phyloP scores from a whole-genome alignment of 768 basidiomycete genomes.

The Pisolithus marmoratus region DNA sequence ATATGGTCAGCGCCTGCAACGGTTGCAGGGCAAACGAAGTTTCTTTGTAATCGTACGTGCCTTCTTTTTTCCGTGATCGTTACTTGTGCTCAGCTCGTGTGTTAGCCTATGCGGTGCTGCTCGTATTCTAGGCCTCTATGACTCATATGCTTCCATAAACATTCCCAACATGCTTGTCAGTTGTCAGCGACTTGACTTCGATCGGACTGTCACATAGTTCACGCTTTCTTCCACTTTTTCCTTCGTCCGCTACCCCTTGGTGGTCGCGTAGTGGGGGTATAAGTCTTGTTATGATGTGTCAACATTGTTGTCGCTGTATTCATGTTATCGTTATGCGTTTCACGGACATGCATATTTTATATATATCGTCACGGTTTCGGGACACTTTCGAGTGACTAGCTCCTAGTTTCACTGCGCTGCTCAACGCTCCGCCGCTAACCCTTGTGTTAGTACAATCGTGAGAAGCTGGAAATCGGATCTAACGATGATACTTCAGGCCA shows the following conservation, averaged over 20 bases:
- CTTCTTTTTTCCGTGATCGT: neutral
- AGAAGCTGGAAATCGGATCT: no score
- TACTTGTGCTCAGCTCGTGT: neutral
- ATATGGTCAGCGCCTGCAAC: constrained; percentile 23
- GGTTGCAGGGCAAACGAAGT: constrained; percentile 20
- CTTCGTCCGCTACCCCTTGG: constrained; percentile 5
- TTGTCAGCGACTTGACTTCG: neutral
- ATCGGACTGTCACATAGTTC: constrained; percentile 17
- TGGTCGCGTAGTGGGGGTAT: constrained; percentile 6
- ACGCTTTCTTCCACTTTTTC: constrained; percentile 3
- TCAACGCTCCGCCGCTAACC: no score
- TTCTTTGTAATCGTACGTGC: constrained; percentile 24
- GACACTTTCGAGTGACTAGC: neutral
- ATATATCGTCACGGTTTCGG: neutral
- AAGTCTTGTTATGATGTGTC: constrained; percentile 18
- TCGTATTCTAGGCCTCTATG: constrained; percentile 2
- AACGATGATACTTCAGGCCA: no score
- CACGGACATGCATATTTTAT: constrained; percentile 5
- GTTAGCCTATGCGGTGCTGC: constrained; percentile 7
- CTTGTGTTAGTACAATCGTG: no score
- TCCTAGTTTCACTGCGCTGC: no score
- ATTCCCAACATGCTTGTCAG: neutral
- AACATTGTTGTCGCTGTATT: constrained; percentile 27
- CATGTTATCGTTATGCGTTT: constrained; percentile 14
- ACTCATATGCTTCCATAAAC: constrained; percentile 16